Conservation (phyloP, 768 basidiomycete species). For the Chiua virens region DNA sequence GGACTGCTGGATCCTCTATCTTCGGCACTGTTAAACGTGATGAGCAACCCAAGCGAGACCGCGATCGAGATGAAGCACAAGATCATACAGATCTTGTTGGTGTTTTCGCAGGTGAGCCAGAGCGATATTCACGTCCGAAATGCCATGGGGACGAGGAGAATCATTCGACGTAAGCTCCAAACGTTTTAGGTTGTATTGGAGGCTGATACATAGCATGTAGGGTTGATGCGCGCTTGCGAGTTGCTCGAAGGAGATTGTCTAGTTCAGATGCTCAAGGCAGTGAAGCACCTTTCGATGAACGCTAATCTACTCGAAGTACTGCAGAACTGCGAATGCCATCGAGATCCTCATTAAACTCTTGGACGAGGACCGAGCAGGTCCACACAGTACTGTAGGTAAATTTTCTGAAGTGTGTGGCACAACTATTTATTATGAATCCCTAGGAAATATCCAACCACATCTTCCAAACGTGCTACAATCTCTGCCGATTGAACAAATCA, state of each 20-base stretch:
- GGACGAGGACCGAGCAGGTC: slow-evolving; percentile 75
- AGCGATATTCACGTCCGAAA: slow-evolving; percentile 92
- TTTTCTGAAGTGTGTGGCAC: not conserved
- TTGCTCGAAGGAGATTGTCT: slow-evolving; percentile 85
- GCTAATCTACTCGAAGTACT: slow-evolving; percentile 86
- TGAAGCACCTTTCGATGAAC: slow-evolving; percentile 96
- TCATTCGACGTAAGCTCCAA: slow-evolving; percentile 73
- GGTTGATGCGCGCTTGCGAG: slow-evolving; percentile 84
- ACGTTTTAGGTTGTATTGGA: not conserved
- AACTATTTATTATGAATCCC: not conserved
- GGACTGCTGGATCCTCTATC: slow-evolving; percentile 92
- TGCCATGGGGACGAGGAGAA: slow-evolving; percentile 86
- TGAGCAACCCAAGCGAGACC: slow-evolving; percentile 65
- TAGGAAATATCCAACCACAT: slow-evolving; percentile 98
- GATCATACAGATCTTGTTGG: slow-evolving; percentile 83
- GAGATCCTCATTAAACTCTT: slow-evolving; percentile 87
- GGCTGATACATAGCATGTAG: slow-evolving; percentile 39
- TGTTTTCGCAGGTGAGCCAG: slow-evolving; percentile 97
- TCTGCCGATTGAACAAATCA: slow-evolving; percentile 91
- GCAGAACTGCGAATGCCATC: slow-evolving; percentile 93
- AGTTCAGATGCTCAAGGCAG: slow-evolving; percentile 87
- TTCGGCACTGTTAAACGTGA: slow-evolving; percentile 85
- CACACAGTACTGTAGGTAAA: slow-evolving; percentile 71
- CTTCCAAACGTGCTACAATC: slow-evolving; percentile 96
- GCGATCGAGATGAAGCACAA: slow-evolving; percentile 80